Evolutionary conservation across 2,329 filamentous ascomycete species (phyloP), one percentile per base, ranked within the genome.

Genomic region (Cryoendolithus antarcticus): DNA sequence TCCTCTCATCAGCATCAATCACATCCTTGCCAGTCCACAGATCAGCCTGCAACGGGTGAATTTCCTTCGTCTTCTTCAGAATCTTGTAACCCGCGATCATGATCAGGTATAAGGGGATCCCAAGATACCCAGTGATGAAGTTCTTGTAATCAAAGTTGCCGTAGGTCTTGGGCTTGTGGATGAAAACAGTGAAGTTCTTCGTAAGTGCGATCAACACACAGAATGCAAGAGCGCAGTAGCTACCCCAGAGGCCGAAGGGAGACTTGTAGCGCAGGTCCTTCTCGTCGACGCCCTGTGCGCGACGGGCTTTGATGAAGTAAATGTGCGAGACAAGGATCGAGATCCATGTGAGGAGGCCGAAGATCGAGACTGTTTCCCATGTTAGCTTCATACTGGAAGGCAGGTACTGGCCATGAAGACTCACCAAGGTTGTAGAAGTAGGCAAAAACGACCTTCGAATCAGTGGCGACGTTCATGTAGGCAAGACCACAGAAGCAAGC

Each of bases 101-200:
- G 30, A 73, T 52, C 6, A 86, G 59, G 59, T 85, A 88, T 12
- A 88, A 60, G 1, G 82, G 82, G 49, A 88, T 86, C 37, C 82
- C 82, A 24, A 41, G 31, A 35, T 41, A 41, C n/a, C 39, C 39
- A 10, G 39, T 41, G 58, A 88, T 74, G 62, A 88, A 86, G 52
- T 73, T 78, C 66, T 81, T 77, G 67, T 82, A 82, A 59, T 82
- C 74, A 48, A 83, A 83, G 36, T 66, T 65, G 39, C 68, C 69
- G 41, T 69, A 66, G 48, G 64, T 53, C 19, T 21, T 21, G 50
- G 57, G 45, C 32, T 51, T 59, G 42, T 58, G 61, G 2, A 75
- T 67, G 60, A 91, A 91, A 42, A 81, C 78, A 40, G 74, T 69
- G 61, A 77, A 91, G 68, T 86, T 88, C 72, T 91, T 93, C 54